Evolutionary conservation across 176 grass and related monocot species (phyloP), one percentile per base, ranked within the genome.

Genomic region (Oryza meyeriana): DNA sequence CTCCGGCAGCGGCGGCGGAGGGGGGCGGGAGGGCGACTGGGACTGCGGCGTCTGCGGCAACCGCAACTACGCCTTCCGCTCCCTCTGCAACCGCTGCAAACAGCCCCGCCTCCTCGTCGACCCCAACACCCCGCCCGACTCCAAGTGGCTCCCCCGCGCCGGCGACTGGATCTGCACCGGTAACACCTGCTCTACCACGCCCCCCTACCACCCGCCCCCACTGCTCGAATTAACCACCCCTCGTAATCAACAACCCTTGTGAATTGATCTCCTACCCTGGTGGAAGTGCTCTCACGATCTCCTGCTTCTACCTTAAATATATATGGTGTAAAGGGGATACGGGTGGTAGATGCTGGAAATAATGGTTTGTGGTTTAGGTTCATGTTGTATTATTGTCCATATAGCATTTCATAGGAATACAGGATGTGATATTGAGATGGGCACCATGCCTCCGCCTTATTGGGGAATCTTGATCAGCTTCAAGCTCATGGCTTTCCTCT

Each of bases 141-240:
- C 96, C 87, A 95, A 99, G 87, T 99, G 96, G 96, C 87, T 99
- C 3, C 93, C 96, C 33, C 92, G 96, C 55, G 90, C 92, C 65
- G 96, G 91, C 17, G 96, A 99, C 89, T 99, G 96, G 93, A 94
- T 99, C 93, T 99, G 96, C 87, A 88, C 91, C 65, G 89, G 94
- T 97, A 78, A 78, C 65, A 35, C 17, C 78, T 59, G 55, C 55
- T 59, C 55, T n/a, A 2, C 18, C 7, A 22, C 45, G 45, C 1
- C 50, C 3, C 17, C 20, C 0, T 9, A 1, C 20, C 20, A 0
- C 4, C 9, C n/a, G 0, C 40, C 0, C 6, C 40, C 6, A 12
- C 39, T 47, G 7, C 39, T 27, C 17, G n/a, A 61, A 9, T 33
- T 22, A 55, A 31, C 0, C 20, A 7, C 28, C 30, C 27, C 8